These are phyloP conservation scores for Tinospora cordifolia DNA, from an alignment of 164 flowering plant species.

Conservation along the genomic window DNA sequence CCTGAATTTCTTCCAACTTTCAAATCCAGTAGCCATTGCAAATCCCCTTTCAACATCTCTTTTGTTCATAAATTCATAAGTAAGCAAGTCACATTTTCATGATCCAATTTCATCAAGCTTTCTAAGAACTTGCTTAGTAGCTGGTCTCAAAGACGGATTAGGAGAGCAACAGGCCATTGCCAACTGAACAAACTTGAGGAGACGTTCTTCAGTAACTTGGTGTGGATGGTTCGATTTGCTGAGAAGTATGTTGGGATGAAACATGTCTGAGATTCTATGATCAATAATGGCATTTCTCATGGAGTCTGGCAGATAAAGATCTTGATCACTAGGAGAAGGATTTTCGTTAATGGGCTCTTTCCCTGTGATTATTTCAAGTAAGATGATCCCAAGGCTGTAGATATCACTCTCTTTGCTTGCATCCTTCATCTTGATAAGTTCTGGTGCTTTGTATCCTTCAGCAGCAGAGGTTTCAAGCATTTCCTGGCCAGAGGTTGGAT, in stretches of 20 bases:
- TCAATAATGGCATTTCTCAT: slow-evolving; percentile 57
- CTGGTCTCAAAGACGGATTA: slow-evolving; percentile 72
- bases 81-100: slow-evolving; percentile 11
- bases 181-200: slow-evolving; percentile 66
- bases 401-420: slow-evolving; percentile 58
- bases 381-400: slow-evolving; percentile 76
- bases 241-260: slow-evolving; percentile 47
- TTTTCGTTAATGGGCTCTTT: slow-evolving; percentile 52
- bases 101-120: slow-evolving; percentile 74
- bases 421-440: slow-evolving; percentile 89
- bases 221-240: slow-evolving; percentile 26
- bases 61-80: not conserved
- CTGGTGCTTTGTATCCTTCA: slow-evolving; percentile 92
- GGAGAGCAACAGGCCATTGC: slow-evolving; percentile 94
- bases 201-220: slow-evolving; percentile 39
- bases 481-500: slow-evolving; percentile 60
- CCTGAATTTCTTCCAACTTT: slow-evolving; percentile 5
- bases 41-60: not conserved
- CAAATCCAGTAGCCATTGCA: not conserved
- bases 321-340: slow-evolving; percentile 38
- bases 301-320: slow-evolving; percentile 50
- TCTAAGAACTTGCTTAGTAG: slow-evolving; percentile 48
- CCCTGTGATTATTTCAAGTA: slow-evolving; percentile 77
- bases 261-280: slow-evolving; percentile 48
- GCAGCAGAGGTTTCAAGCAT: slow-evolving; percentile 66